A percentile compares a stretch with the other conserved stretches of the same genome.
Conservation (phyloP, 1,284 basidiomycete species). For the Trichosporon sp. region DNA sequence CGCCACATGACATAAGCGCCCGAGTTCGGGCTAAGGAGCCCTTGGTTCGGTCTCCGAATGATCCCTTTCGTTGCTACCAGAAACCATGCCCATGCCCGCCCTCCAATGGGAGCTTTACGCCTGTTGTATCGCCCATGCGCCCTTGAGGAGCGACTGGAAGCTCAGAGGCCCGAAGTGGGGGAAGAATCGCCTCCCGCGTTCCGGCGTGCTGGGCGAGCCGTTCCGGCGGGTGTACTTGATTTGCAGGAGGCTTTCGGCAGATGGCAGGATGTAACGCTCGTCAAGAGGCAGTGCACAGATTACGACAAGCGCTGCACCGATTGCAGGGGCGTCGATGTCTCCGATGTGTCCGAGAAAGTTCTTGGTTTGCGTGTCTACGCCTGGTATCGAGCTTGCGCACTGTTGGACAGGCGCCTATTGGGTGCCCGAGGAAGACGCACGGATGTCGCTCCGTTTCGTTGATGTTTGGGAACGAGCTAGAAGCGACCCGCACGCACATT, state of each 20-base stretch:
- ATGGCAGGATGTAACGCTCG: not conserved
- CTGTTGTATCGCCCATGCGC: not conserved
- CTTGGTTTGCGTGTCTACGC: not conserved
- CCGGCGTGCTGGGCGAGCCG: not conserved
- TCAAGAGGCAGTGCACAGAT: not conserved
- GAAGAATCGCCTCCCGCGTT: not conserved
- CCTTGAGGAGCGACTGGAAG: not conserved
- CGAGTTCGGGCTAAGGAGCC: not conserved
- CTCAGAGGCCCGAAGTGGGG: not conserved
- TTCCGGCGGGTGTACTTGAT: not conserved
- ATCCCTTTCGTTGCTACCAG: not conserved
- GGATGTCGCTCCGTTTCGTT: not conserved
- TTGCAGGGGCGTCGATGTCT: not conserved
- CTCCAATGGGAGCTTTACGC: too few relatives aligned
- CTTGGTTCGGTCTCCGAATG: not conserved
- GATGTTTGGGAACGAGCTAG: not conserved
- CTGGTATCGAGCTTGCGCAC: not conserved
- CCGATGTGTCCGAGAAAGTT: not conserved
- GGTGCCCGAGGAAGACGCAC: too few relatives aligned
- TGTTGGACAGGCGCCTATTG: not conserved
- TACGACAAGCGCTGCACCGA: not conserved
- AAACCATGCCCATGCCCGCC: not conserved
- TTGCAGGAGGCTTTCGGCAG: not conserved
- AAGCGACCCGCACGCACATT: not conserved
- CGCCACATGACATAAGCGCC: not conserved